Evolutionary conservation across 495 filamentous ascomycete species (phyloP), one percentile per base, ranked within the genome.

Genomic region (Delitschia confertaspora): DNA sequence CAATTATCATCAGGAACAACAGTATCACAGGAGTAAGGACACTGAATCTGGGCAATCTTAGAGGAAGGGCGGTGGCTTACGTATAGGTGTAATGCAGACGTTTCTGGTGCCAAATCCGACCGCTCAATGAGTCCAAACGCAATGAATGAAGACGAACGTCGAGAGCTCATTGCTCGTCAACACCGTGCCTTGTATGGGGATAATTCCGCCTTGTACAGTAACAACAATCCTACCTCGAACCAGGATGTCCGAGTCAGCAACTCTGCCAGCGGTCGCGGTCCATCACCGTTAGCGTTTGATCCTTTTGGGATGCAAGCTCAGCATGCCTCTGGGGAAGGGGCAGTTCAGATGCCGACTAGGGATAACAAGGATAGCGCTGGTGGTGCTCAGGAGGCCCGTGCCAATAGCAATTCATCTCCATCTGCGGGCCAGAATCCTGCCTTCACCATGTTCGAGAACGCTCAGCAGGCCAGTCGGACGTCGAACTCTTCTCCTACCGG

Each of bases 1-100:
- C 67, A 98, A 98, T 69, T 96, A 95, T 72, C 91, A 98, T 68
- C 91, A 95, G 71, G 91, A 98, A 74, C 91, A 98, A 75, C 91
- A 98, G 78, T 96, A 93, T 74, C 93, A 95, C 70, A 81, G 89
- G 82, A 95, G 91, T 98, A 59, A 53, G 67, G 53, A 56, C 47
- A 48, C 53, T 47, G 53, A 56, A 47, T 47, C 47, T 51, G 53
- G 53, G 53, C 42, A 51, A 44, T 33, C 43, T 49, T 42, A 50
- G 52, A 27, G 34, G 33, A 30, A 47, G 53, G 53, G 33, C 24
- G 48, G 53, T 53, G 30, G 51, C 57, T 65, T 67, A 64, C 65
- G 59, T 66, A 60, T 74, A 86, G 82, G 80, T 73, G 74, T 83
- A 61, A 85, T 71, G 71, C 82, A 76, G 88, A 93, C 57, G 73